phyloP scores from a whole-genome alignment of 352 stramenopile species.

The Sclerospora graminicola region DNA sequence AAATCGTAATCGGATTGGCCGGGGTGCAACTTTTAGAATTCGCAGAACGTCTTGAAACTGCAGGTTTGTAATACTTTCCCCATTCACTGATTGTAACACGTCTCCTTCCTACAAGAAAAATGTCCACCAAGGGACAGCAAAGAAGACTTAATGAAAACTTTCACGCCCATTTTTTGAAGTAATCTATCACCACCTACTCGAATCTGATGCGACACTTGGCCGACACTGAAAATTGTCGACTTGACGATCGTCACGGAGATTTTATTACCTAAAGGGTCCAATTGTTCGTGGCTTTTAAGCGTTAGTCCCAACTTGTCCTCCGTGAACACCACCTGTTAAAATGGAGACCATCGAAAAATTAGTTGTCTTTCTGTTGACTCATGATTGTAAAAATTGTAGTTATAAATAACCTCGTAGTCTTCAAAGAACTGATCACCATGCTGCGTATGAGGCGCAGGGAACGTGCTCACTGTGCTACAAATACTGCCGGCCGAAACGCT shows the following conservation, averaged over 20 bases:
- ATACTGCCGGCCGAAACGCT: conserved; percentile 27
- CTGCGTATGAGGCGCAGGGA: conserved; percentile 4
- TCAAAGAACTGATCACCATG: conserved; percentile 21
- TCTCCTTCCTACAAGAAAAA: conserved; percentile 44
- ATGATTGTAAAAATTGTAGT: neutral
- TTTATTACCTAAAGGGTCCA: conserved; percentile 12
- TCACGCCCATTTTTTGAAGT: too few species aligned
- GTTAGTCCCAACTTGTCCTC: conserved; percentile 51
- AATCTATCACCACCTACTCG: conserved; percentile 16
- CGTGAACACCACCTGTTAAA: conserved; percentile 37
- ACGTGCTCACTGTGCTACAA: conserved; percentile 18
- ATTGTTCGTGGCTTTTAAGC: conserved; percentile 28
- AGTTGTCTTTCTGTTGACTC: neutral
- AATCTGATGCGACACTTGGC: conserved; percentile 43
- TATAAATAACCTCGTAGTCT: conserved; percentile 23
- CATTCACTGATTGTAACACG: conserved; percentile 58
- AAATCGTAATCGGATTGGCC: conserved; percentile 60
- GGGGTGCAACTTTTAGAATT: conserved; percentile 55
- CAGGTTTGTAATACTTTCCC: conserved; percentile 48
- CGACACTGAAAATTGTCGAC: conserved; percentile 34
- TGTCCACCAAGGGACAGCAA: too few species aligned
- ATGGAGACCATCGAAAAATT: conserved; percentile 1
- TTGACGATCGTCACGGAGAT: conserved; percentile 41
- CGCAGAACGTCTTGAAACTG: conserved; percentile 56
- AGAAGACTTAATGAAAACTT: too few species aligned